Evolutionary conservation across 2,329 filamentous ascomycete genomes (phyloP), one percentile per base, ranked within the genome.

Genomic region (Botrytis tulipae): DNA sequence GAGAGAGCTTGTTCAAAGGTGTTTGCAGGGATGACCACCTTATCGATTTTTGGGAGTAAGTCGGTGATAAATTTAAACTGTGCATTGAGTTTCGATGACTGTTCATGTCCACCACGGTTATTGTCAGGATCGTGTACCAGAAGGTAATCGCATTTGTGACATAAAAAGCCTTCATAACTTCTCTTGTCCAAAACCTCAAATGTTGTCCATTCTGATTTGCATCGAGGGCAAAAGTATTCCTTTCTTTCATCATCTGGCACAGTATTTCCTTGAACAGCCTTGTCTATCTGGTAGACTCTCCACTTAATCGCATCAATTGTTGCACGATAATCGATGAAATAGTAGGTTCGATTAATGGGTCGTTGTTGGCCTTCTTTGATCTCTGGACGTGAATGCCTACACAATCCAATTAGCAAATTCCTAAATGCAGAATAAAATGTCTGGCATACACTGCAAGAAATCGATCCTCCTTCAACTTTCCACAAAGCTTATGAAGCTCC

Each of bases 271-370:
- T 98, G 95, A 74, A 98, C 94, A 72, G 92, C 90, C 81, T 95
- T 95, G 77, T 95, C 94, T 78, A 98, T 90, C 73, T 91, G 92
- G 81, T 95, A 95, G 70, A 97, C 90, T 76, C 93, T 92, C 88
- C 93, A 99, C 83, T 99, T 99, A 84, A 97, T 97, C 67, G 93
- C 94, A 83, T 99, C 96, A 80, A 99, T 94, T 51, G 95, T 94
- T 73, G 93, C 92, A 74, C 96, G 93, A 80, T 97, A 97, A 82
- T 98, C 95, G 81, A 99, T 95, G 83, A 93, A 99, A 85, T 97
- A 99, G 87, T 97, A 99, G 76, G 95, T 97, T 79, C 93, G 90
- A 81, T 92, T 94, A 77, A 92, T 91, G 8, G 93, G 92, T 70
- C 94, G 91, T 73, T 92, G 91, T 74, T 94, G 93, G 70, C 93